These are phyloP conservation scores for Echium plantagineum DNA, from an alignment of 257 asterid species.

Conservation along the genomic window DNA sequence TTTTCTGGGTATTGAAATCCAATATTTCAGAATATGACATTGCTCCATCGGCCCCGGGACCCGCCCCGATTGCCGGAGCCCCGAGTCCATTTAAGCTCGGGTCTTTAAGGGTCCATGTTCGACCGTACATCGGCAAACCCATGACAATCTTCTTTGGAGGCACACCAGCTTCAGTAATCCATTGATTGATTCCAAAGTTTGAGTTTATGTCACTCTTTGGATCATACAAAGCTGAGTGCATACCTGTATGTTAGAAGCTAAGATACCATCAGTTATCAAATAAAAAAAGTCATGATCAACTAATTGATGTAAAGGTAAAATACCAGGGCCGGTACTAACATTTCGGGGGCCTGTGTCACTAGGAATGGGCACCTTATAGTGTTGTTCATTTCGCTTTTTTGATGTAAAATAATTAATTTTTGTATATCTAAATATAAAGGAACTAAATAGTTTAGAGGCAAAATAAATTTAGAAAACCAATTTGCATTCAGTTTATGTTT, in stretches of 20 bases:
- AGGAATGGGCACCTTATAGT: no score
- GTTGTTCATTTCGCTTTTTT: no score
- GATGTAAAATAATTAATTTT: no score
- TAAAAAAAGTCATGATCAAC: conserved; percentile 1
- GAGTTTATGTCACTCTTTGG: conserved; percentile 39
- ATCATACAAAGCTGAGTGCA: conserved; percentile 40
- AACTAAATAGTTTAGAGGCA: no score
- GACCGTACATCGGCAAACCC: conserved; percentile 59
- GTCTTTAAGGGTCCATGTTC: conserved; percentile 53
- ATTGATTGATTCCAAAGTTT: conserved; percentile 33
- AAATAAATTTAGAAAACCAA: no score
- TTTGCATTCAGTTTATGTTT: no score
- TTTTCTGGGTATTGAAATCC: conserved; percentile 25
- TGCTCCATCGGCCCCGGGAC: conserved; percentile 40
- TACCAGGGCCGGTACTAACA: no score
- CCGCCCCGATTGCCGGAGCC: conserved; percentile 40
- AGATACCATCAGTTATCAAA: no score
- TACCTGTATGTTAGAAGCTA: conserved; percentile 16
- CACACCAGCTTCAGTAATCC: conserved; percentile 27
- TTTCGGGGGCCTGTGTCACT: no score
- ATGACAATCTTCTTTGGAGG: conserved; percentile 33
- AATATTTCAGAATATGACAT: conserved; percentile 28
- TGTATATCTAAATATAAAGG: no score
- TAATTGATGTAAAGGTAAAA: no score
- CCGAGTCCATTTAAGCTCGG: conserved; percentile 40